phyloP scores from a whole-genome alignment of 78 protist species.

The Parvularia atlantis region DNA sequence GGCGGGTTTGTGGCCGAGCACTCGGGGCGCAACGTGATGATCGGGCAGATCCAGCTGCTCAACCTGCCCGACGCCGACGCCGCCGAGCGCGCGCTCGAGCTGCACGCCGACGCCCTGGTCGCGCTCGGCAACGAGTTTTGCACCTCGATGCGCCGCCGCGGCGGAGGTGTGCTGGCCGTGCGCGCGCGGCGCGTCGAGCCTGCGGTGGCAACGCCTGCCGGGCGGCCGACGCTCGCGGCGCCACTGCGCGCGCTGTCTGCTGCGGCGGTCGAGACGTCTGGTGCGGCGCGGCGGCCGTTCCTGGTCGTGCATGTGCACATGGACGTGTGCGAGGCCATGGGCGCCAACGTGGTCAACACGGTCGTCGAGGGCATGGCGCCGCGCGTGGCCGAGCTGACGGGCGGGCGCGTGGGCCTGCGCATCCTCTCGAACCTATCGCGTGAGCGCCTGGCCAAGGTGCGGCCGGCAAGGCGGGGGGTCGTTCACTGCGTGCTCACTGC shows the following conservation, averaged over 20 bases:
- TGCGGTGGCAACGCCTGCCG: not conserved
- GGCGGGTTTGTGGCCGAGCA: not conserved
- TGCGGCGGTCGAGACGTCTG: too few species aligned
- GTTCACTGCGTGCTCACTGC: not conserved
- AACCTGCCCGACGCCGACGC: not conserved
- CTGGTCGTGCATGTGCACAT: conserved; percentile 1
- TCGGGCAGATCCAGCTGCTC: conserved; percentile 1
- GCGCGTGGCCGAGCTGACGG: not conserved
- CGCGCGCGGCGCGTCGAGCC: not conserved
- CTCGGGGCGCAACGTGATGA: not conserved
- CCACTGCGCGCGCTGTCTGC: not conserved
- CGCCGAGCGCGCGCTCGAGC: too few species aligned
- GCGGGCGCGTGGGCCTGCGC: not conserved
- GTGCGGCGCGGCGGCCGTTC: too few species aligned
- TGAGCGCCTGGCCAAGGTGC: not conserved
- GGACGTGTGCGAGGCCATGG: conserved; percentile 26
- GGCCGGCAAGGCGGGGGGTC: not conserved
- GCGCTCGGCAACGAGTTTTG: not conserved
- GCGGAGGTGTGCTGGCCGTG: conserved; percentile 8
- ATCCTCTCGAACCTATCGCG: conserved; percentile 4
- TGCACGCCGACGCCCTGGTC: not conserved
- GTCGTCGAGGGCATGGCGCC: conserved; percentile 14
- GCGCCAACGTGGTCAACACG: conserved; percentile 16
- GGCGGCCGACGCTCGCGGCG: not conserved
- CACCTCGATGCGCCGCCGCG: not conserved